phyloP scores from a whole-genome alignment of 2,329 filamentous ascomycete species.

The Paraphoma chrysanthemicola region DNA sequence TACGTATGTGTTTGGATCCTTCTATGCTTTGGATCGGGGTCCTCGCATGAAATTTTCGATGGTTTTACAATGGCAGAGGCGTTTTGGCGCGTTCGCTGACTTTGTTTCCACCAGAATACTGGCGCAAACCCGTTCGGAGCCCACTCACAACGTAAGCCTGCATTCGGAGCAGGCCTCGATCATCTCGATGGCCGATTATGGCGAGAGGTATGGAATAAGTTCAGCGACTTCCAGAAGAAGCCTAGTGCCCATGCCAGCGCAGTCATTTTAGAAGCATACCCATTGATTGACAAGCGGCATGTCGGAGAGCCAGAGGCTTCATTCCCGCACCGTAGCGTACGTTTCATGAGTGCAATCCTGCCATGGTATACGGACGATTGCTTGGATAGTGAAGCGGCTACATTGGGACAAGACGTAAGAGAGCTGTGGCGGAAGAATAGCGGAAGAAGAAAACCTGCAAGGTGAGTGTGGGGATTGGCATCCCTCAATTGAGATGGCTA shows the following conservation, averaged over 20 bases:
- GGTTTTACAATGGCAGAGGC: too few species aligned
- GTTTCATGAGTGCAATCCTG: conserved; percentile 44
- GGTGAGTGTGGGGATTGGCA: conserved; percentile 1
- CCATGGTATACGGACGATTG: conserved; percentile 46
- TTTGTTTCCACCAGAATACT: too few species aligned
- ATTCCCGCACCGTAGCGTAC: conserved; percentile 37
- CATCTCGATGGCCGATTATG: conserved; percentile 43
- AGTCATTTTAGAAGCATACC: conserved; percentile 44
- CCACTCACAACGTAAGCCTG: conserved; percentile 46
- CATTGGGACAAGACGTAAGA: conserved; percentile 28
- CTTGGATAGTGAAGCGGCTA: conserved; percentile 41
- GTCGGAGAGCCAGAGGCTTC: conserved; percentile 14
- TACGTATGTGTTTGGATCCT: too few species aligned
- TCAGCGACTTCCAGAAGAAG: conserved; percentile 40
- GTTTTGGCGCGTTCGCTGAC: too few species aligned
- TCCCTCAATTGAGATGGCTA: not conserved
- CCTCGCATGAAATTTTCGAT: too few species aligned
- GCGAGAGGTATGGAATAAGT: conserved; percentile 48
- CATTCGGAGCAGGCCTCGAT: conserved; percentile 37
- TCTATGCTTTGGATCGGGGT: too few species aligned
- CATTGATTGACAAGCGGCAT: conserved; percentile 29
- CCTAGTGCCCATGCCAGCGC: conserved; percentile 30
- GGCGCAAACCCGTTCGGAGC: conserved; percentile 44
- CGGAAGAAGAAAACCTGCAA: not conserved
- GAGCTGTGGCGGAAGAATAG: conserved; percentile 5